Percentiles rank a stretch among this genome's conserved stretches.
These are phyloP conservation scores for Albugo laibachii DNA, from an alignment of 352 stramenopile genomes.

Conservation along the genomic window DNA sequence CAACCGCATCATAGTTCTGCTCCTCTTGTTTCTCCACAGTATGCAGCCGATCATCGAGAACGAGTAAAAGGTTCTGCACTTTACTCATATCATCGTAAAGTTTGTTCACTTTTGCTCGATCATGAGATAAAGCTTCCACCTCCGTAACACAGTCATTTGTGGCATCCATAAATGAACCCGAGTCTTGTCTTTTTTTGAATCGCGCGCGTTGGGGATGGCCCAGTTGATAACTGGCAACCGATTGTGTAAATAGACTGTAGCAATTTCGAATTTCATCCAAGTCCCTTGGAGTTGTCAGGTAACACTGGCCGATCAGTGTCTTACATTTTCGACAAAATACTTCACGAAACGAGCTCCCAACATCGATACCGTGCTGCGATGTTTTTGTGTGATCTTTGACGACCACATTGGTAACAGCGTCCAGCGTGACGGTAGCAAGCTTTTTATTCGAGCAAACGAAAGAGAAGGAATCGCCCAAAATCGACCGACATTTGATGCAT, in stretches of 20 bases:
- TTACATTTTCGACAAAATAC: conserved; percentile 66
- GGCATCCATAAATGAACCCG: neutral
- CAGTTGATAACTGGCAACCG: conserved; percentile 61
- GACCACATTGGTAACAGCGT: conserved; percentile 43
- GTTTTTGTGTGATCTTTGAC: conserved; percentile 23
- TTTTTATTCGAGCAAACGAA: conserved; percentile 60
- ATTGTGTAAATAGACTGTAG: conserved; percentile 52
- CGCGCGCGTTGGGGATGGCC: conserved; percentile 21
- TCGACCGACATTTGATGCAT: conserved; percentile 60
- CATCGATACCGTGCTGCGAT: conserved; percentile 21
- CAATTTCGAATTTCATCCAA: conserved; percentile 45
- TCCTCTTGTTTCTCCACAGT: conserved; percentile 19
- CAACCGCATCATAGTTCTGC: too few relatives aligned
- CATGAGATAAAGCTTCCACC: conserved; percentile 20
- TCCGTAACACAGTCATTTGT: conserved; percentile 14
- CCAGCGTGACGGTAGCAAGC: conserved; percentile 53
- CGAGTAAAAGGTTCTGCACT: conserved; percentile 50
- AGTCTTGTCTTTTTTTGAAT: conserved; percentile 1
- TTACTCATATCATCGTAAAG: conserved; percentile 55
- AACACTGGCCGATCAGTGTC: conserved; percentile 49
- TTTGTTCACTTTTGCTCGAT: conserved; percentile 26
- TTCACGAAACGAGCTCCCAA: conserved; percentile 52
- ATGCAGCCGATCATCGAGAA: conserved; percentile 47
- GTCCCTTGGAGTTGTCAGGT: conserved; percentile 39
- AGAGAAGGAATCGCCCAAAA: conserved; percentile 68